phyloP scores from a whole-genome alignment of 1,284 basidiomycete genomes.

The Cutaneotrichosporon cutaneum region DNA sequence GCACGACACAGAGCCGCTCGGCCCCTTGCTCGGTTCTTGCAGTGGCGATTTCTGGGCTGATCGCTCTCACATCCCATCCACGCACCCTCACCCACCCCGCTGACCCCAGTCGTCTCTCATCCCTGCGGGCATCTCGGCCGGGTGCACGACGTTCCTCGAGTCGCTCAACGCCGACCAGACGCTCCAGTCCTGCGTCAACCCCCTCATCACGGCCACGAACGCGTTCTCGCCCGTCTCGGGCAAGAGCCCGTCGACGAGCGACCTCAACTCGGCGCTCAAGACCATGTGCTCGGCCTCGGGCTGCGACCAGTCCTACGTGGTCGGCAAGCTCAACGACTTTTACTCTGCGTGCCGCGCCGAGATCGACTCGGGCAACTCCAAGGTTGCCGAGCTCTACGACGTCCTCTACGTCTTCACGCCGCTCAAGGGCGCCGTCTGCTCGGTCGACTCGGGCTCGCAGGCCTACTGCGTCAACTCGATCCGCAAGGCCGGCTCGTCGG shows the following conservation, averaged over 20 bases:
- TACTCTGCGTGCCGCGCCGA: slow-evolving; percentile 67
- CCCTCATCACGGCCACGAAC: slow-evolving; percentile 65
- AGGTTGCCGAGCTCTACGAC: slow-evolving; percentile 69
- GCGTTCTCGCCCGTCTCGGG: slow-evolving; percentile 60
- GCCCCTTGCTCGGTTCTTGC: not conserved
- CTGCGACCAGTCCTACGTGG: slow-evolving; percentile 64
- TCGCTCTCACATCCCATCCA: not conserved
- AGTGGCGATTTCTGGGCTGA: not conserved
- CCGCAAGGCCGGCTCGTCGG: slow-evolving; percentile 28
- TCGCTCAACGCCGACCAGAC: slow-evolving; percentile 63
- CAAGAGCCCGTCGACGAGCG: slow-evolving; percentile 58
- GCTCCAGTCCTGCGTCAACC: slow-evolving; percentile 63
- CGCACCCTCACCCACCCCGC: not conserved
- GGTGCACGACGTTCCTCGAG: slow-evolving; percentile 64
- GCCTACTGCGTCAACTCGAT: slow-evolving; percentile 64
- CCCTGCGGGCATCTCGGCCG: slow-evolving; percentile 61
- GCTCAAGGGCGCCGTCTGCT: slow-evolving; percentile 66
- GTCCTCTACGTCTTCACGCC: slow-evolving; percentile 70
- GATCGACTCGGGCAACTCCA: slow-evolving; percentile 55
- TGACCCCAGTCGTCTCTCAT: slow-evolving; percentile 38
- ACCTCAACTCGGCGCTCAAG: slow-evolving; percentile 60
- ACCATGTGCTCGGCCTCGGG: slow-evolving; percentile 59
- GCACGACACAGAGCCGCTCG: slow-evolving; percentile 3
- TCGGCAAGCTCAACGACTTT: slow-evolving; percentile 65
- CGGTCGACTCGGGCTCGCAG: slow-evolving; percentile 65